Evolutionary conservation across 768 basidiomycete species (phyloP), one percentile per base, ranked within the genome.

Genomic region (Auriscalpium microsporum): DNA sequence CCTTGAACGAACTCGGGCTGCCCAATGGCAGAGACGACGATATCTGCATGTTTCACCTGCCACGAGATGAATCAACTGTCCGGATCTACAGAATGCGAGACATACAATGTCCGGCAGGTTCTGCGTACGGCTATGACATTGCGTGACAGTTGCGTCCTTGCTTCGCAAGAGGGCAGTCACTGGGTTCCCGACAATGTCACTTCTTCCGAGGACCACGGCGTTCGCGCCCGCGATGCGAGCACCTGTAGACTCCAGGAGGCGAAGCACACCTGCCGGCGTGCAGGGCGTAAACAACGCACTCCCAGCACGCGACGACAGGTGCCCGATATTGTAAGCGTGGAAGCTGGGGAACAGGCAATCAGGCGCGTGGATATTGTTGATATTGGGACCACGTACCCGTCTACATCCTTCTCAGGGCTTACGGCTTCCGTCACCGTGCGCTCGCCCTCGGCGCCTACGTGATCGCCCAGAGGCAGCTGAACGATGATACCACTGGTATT

Each of bases 311-410:
- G 94, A 96, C 47, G 90, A 86, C 46, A 99, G 79, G 63, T 93
- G 88, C 14, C 96, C 95, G 58, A 98, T 96, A 71, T 98, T 99
- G 72, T 95, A 94, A 5, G 95, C 93, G 73, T 97, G 93, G 78
- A 99, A 99, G 28, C 95, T 94, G 59, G 51, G 37, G 50, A 19
- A 36, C 45, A 16, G 35, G 47, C 45, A 45, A 54, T 21, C 23
- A 46, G 21, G 38, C 33, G 35, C 48, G 38, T 8, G 28, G n/a
- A 38, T 36, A 19, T 40, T 19, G 6, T 42, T 40, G 52, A 37
- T 21, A 45, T 40, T 40, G 48, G 8, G 47, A 40, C 44, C 8
- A 70, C 78, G 54, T 63, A 94, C 91, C 94, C 96, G 70, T 99
- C 96, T 57, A 99, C 87, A 63, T 99, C 96, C 73, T 99, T 99